These are phyloP conservation scores for Dactylellina sp. DNA, from an alignment of 2,329 filamentous ascomycete species.

Conservation along the genomic window DNA sequence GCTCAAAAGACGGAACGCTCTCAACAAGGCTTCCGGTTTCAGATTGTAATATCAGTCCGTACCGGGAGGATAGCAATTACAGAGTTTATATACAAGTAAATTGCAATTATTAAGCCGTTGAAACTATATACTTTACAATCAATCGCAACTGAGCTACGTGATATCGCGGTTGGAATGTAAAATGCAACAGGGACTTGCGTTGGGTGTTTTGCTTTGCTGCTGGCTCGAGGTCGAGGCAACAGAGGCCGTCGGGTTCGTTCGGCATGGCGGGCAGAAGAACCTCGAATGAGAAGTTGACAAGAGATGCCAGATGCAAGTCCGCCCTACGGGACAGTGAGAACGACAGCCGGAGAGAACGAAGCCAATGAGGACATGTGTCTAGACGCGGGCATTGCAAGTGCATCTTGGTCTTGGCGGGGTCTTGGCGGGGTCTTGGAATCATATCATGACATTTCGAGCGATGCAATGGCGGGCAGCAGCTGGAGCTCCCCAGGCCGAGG, in stretches of 20 bases:
- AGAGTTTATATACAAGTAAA: too few species aligned
- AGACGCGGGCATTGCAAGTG: conserved; percentile 11
- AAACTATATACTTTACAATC: too few species aligned
- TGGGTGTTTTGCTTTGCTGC: too few species aligned
- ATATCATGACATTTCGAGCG: conserved; percentile 53
- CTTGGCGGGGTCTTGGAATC: conserved; percentile 53
- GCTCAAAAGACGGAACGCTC: conserved; percentile 6
- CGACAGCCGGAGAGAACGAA: too few species aligned
- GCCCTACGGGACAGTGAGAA: conserved; percentile 11
- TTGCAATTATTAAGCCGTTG: too few species aligned
- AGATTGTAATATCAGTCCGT: not conserved
- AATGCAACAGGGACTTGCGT: conserved; percentile 29
- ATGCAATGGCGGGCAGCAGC: conserved; percentile 11
- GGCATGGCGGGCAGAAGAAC: not conserved
- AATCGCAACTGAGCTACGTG: too few species aligned
- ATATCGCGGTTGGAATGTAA: not conserved
- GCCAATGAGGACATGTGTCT: conserved; percentile 43
- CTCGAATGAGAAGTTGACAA: conserved; percentile 19
- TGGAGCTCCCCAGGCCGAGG: conserved; percentile 25
- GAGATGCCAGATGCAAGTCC: conserved; percentile 22
- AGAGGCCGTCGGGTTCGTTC: conserved; percentile 12
- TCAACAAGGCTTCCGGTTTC: conserved; percentile 1
- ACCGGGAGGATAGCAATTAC: too few species aligned
- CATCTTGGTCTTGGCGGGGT: conserved; percentile 24
- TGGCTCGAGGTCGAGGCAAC: too few species aligned